Base-by-base conservation (phyloP, 106 monocot genomes). In the Dendrobium officinale region DNA sequence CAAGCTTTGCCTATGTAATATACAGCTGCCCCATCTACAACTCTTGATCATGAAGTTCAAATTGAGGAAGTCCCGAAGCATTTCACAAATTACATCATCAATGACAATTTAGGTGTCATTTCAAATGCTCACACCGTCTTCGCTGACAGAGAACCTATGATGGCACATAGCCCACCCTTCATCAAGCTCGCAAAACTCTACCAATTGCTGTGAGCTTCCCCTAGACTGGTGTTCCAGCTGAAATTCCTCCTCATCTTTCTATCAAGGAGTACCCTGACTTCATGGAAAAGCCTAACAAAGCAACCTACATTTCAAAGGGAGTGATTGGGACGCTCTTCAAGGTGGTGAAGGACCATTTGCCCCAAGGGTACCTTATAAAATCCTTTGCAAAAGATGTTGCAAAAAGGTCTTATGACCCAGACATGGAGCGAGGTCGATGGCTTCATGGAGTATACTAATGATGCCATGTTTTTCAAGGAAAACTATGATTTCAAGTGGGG, bases 151-250 rank as follows among this genome's bases (percentile, higher is more conserved):
- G 85, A 87, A 79, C 66, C 37, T 1, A 22, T 68, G 16, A 90
- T 79, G 58, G 93, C 96, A 4, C 78, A 80, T 43, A 92, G 96
- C 45, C 20, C 31, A 3, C 16, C 44, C 1, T 96, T 92, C 43
- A 41, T 91, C 20, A 79, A 87, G 75, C 90, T 96, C 0, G 92
- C 96, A 4, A 81, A 75, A 26, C 84, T 96, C 18, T 93, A 92
- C 93, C 96, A 8, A 85, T 92, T 40, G 93, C 93, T 15, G 92
- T 96, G 3, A 93, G 93, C 81, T 96, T 96, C 82, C 91, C 91
- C 8, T 92, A 96, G 68, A 96, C 93, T 1, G 96, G 96, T 24
- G 86, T 90, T 19, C 87, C 93, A 7, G 93, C 96, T 17, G 86
- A 56, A 74, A 92, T 93, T 77, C 96, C 93, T 8, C 85, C 27